Conservation (phyloP, 495 filamentous ascomycete species). For the Parathielavia appendiculata region DNA sequence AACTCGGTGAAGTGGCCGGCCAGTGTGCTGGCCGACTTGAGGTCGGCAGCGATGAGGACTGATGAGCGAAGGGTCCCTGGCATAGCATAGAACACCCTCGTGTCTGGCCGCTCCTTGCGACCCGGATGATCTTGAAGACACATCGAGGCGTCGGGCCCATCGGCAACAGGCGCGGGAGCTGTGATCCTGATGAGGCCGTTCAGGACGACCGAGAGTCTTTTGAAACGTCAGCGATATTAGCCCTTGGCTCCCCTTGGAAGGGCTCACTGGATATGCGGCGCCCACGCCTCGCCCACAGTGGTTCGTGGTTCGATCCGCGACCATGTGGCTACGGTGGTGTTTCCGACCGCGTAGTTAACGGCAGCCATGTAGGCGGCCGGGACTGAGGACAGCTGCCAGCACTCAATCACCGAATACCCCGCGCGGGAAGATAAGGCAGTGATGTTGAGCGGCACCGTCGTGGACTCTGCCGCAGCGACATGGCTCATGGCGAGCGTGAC, state of each 20-base stretch:
- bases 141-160: neutral
- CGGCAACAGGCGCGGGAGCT: slow-evolving; percentile 16
- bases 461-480: no score
- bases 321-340: slow-evolving; percentile 26
- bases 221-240: neutral
- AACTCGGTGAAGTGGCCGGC: slow-evolving; percentile 31
- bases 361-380: slow-evolving; percentile 28
- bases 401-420: slow-evolving; percentile 30
- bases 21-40: slow-evolving; percentile 25
- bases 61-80: slow-evolving; percentile 25
- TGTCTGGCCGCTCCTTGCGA: slow-evolving; percentile 14
- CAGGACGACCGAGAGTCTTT: slow-evolving; percentile 25
- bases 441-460: slow-evolving; percentile 20
- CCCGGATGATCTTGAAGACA: neutral
- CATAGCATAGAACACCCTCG: slow-evolving; percentile 25
- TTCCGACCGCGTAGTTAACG: slow-evolving; percentile 27
- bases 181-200: slow-evolving; percentile 32
- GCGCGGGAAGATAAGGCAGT: slow-evolving; percentile 27
- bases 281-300: slow-evolving; percentile 28
- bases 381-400: slow-evolving; percentile 25
- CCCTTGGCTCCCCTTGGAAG: neutral
- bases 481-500: no score
- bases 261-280: slow-evolving; percentile 27
- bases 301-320: slow-evolving; percentile 28
- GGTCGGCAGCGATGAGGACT: slow-evolving; percentile 28